Conservation (phyloP, 2,329 filamentous ascomycete species). For the Cercospora nicotianae region DNA sequence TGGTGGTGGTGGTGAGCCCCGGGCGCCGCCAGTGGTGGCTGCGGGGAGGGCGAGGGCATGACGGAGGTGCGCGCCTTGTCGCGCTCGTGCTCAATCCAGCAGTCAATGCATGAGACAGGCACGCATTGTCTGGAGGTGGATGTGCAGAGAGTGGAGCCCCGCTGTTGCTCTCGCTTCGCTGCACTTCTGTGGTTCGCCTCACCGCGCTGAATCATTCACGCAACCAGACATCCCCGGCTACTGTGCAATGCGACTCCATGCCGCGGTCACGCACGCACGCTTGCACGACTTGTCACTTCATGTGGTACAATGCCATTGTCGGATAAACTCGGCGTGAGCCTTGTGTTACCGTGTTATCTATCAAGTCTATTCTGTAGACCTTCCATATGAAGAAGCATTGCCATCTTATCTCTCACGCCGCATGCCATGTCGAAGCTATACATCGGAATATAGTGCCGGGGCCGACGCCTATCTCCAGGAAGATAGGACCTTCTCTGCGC, state of each 20-base stretch:
- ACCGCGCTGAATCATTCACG: background rate
- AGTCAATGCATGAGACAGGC: slow-evolving; percentile 4
- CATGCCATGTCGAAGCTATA: background rate
- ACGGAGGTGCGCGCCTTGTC: slow-evolving; percentile 5
- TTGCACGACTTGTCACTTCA: background rate
- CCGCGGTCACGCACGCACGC: background rate
- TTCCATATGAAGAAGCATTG: background rate
- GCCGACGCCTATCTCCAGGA: background rate
- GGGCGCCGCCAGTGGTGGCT: background rate
- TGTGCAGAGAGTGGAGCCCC: slow-evolving; percentile 1
- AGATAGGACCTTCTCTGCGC: background rate
- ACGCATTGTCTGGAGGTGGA: background rate
- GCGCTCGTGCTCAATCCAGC: slow-evolving; percentile 1
- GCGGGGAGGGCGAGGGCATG: slow-evolving; percentile 10
- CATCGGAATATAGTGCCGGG: background rate
- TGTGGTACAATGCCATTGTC: slow-evolving; percentile 7
- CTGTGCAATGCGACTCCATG: background rate
- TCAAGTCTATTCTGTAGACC: background rate
- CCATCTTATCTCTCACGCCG: background rate
- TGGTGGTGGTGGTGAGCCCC: background rate
- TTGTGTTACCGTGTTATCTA: background rate
- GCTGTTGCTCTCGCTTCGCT: background rate
- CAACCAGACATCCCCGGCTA: background rate
- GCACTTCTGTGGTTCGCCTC: background rate
- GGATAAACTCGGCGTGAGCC: slow-evolving; percentile 6